Base-by-base conservation (phyloP, 768 basidiomycete species). In the Nidularia pulvinata region DNA sequence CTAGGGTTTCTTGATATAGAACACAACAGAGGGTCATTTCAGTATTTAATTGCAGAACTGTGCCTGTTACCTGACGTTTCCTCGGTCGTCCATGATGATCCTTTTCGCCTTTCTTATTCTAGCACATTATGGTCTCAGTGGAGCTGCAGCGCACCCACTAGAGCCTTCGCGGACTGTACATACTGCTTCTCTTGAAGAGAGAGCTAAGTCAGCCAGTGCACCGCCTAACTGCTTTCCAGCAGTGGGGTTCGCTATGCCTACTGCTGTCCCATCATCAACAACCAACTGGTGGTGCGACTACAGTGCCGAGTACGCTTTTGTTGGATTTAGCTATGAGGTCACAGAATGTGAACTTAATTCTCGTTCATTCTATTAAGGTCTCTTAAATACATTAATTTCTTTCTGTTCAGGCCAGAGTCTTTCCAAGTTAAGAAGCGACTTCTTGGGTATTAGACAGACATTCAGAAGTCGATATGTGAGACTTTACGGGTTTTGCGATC, bases 271-370 rank as follows among this genome's bases (percentile, higher is more conserved):
- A 0, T 52, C 64, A 1, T 77, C 78, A 1, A 52, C 74, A 35
- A 67, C 69, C 7, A 71, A 73, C 49, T 86, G 85, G 85, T 86
- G 88, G 89, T 92, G 89, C 62, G 64, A 79, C 52, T 63, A 69
- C 36, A 67, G 70, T 51, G 82, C 79, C 0, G 89, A 92, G 63
- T 90, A 89, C 59, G 89, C 81, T 0, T 91, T 91, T 63, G 68
- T 91, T 48, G 89, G 88, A 0, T 86, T 91, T 67, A 86, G 86
- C 64, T 91, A 91, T 58, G 88, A 88, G 60, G 75, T 91, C 22
- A 80, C 84, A 42, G 75, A 70, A 9, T 89, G 88, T 86, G 58
- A 48, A 81, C 65, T 32, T 7, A 22, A 46, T 35, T 63, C 10
- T 33, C 30, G 44, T 3, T 25, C 43, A 16, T 25, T 14, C 25